Evolutionary conservation across 441 rosid species (phyloP), one percentile per base, ranked within the genome.

Genomic region (Erodium trifolium): DNA sequence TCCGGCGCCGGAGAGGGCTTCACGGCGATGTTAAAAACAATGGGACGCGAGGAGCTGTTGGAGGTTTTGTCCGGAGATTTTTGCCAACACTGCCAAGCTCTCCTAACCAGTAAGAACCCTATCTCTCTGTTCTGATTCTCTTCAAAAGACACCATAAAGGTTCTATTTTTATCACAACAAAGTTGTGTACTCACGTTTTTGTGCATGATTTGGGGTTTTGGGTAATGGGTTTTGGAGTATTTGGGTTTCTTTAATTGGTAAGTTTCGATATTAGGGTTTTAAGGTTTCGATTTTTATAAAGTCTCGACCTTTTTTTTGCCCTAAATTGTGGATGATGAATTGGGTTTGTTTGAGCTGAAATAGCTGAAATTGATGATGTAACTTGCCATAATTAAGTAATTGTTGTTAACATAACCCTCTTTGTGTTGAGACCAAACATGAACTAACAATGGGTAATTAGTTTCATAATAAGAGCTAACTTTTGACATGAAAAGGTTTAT

Each of bases 21-120:
- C 41, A 45, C 71, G 31, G 69, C 35, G 34, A 11, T 77, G 67
- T 5, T 77, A 7, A 67, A 77, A 66, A n/a, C 19, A 23, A 29
- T 79, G 70, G 67, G 67, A 0, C 71, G 59, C 0, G 70, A 78
- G 14, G 78, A 81, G 69, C 14, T 81, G 67, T 64, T 77, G 51
- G 75, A 75, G 77, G 55, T 72, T 71, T 69, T 77, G 5, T 74
- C 82, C 27, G 71, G 55, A 7, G 85, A 75, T 47, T 73, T 82
- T 77, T 79, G 82, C 76, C 70, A 35, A 11, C 72, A 67, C 5
- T 81, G 82, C 55, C 69, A 47, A 6, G 18, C 29, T 65, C 69
- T 64, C 59, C 43, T 82, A 66, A 65, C 69, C 64, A 7, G 18
- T 41, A 77, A 74, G 1, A 60, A 75, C 68, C 73, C 23, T 23